Evolutionary conservation across 306 rosid species (phyloP), one percentile per base, ranked within the genome.

Genomic region (Vigna nakashimae): DNA sequence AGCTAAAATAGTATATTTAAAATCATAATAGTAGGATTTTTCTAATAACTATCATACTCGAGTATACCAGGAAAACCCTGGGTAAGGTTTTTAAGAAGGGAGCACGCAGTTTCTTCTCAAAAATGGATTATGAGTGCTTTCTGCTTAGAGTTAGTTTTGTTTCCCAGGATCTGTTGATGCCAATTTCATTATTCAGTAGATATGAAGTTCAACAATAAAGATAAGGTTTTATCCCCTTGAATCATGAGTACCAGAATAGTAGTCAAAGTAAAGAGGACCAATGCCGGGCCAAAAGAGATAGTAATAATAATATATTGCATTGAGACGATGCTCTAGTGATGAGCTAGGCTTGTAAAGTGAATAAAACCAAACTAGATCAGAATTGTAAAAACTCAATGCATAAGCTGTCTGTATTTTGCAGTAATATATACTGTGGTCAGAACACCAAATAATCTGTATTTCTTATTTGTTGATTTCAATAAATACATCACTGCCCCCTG

Each of bases 401-500:
- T 18, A 48, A 68, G 76, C 65, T 12, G 68, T 22, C 63, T 34
- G 50, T 56, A 78, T 74, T 63, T 62, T 73, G 83, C 64, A 73
- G 74, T 32, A 32, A 58, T 59, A 26, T 72, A 67, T 51, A 59
- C 26, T 62, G 65, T 67, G 70, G 45, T 38, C 22, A 77, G 74
- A 77, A 78, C 65, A 74, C 36, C 48, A 51, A 81, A 48, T 18
- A 79, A 45, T 78, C 62, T 72, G 63, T 70, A 74, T 55, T 15
- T 81, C 78, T 22, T 22, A 45, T 40, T 60, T 32, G 57, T 73
- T 67, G 38, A 34, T 73, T 79, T 28, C 48, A 4, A 78, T 74
- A 59, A 79, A 38, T 68, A 68, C 64, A 67, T 89, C 84, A 91
- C 72, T 64, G 81, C 49, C 85, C 88, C 81, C 96, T 86, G 4